phyloP scores from a whole-genome alignment of 805 yeast genomes.

The Wickerhamomyces kurtzmanii region DNA sequence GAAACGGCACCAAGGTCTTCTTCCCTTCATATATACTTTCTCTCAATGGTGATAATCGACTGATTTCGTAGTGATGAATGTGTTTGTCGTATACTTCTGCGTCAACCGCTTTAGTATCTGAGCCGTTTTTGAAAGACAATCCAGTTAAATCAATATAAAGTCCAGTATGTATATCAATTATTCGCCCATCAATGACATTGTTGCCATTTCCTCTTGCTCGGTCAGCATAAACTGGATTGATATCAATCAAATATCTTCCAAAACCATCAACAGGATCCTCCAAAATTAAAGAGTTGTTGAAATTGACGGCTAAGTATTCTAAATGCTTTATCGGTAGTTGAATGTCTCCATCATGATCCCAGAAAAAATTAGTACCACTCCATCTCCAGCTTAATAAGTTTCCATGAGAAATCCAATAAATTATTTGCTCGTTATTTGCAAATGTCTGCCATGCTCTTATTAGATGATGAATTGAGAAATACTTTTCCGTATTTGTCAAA shows the following conservation, averaged over 20 bases:
- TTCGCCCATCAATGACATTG: constrained; percentile 49
- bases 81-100: constrained; percentile 2
- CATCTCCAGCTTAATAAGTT: constrained; percentile 46
- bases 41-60: constrained; percentile 4
- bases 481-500: constrained; percentile 21
- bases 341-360: constrained; percentile 49
- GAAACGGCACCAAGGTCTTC: constrained; percentile 3
- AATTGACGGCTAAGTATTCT: constrained; percentile 27
- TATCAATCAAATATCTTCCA: constrained; percentile 36
- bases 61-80: constrained; percentile 3
- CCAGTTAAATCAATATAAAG: constrained; percentile 53
- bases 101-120: not conserved
- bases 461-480: constrained; percentile 22
- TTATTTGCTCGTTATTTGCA: constrained; percentile 26
- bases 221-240: constrained; percentile 32
- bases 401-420: constrained; percentile 49
- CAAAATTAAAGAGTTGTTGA: constrained; percentile 33
- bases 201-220: constrained; percentile 35
- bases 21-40: constrained; percentile 5
- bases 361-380: constrained; percentile 42
- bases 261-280: constrained; percentile 29
- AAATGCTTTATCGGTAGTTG: constrained; percentile 37
- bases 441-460: constrained; percentile 38
- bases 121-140: constrained; percentile 21
- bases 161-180: constrained; percentile 50